These are phyloP conservation scores for Cajanus cajan DNA, from an alignment of 306 rosid species.

Conservation along the genomic window DNA sequence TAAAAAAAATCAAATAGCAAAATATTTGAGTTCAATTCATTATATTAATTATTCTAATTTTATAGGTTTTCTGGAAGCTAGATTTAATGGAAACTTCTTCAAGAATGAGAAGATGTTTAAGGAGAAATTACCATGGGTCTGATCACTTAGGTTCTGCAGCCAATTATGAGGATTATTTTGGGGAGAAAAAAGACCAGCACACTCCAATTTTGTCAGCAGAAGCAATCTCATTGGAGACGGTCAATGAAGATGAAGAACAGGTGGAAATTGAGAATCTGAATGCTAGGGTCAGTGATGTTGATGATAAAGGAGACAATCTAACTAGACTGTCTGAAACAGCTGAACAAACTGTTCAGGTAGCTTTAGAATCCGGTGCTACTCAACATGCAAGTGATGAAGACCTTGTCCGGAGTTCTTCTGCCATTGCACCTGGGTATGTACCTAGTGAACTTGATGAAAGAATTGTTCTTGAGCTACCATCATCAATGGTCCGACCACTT, in stretches of 20 bases:
- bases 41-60: slow-evolving; percentile 24
- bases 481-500: slow-evolving; percentile 90
- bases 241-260: slow-evolving; percentile 69
- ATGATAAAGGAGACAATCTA: slow-evolving; percentile 42
- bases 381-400: slow-evolving; percentile 56
- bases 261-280: slow-evolving; percentile 61
- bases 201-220: slow-evolving; percentile 77
- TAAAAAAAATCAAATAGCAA: slow-evolving; percentile 8
- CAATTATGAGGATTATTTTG: slow-evolving; percentile 56
- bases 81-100: slow-evolving; percentile 94
- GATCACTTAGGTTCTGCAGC: slow-evolving; percentile 93
- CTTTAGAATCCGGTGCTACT: slow-evolving; percentile 44
- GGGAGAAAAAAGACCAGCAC: slow-evolving; percentile 44
- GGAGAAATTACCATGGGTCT: slow-evolving; percentile 83
- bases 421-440: slow-evolving; percentile 76
- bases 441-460: slow-evolving; percentile 92
- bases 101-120: slow-evolving; percentile 84
- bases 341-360: slow-evolving; percentile 48
- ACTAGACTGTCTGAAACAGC: slow-evolving; percentile 49
- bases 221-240: slow-evolving; percentile 70
- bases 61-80: slow-evolving; percentile 95
- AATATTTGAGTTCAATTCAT: not conserved
- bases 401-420: slow-evolving; percentile 57
- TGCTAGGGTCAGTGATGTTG: slow-evolving; percentile 42
- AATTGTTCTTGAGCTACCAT: slow-evolving; percentile 79